Base-by-base conservation (phyloP, 192 early-diverging fungal species). In the Gaertneriomyces sp. region DNA sequence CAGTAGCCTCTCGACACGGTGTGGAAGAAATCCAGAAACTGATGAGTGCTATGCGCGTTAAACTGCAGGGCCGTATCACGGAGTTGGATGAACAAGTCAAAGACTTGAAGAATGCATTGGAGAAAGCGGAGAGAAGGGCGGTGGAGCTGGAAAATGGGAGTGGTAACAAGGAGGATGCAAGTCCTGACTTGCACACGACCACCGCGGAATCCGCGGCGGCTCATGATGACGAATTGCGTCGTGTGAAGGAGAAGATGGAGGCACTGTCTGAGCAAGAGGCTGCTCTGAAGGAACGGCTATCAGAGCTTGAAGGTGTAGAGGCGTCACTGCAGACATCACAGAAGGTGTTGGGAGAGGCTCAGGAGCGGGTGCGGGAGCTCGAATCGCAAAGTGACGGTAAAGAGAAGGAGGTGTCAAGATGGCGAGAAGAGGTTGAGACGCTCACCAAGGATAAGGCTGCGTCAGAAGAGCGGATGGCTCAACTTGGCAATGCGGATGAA, bases 11-110 rank as follows among this genome's bases (percentile, higher is more conserved):
- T 33, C 25, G 47, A 0, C 14, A 49, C 12, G 47, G 47, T n/a
- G 12, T 17, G 14, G 14, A n/a, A 12, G 16, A 49, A 33, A 0
- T 64, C 14, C 64, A 73, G 53, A 61, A 43, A 17, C 4, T 58
- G 11, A 46, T 66, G 61, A 60, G 56, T 45, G 63, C 51, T 25
- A 61, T 68, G 66, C 7, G 67, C 17, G 61, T 64, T 4, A 61
- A 46, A 14, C 45, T 72, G 55, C 45, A 60, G 42, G 42, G 11
- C 6, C 20, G 45, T 42, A 70, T 58, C 41, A 45, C 12, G 40
- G 64, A 56, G 3, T 33, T 75, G 20, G 72, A 75, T 38, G 41
- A 7, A 4, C 9, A 66, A 20, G 53, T 70, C 10, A 58, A 69
- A 38, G 56, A 53, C 16, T 55, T 65, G 46, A 19, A 64, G 17